Conservation (phyloP, 2,329 filamentous ascomycete species). For the Thermomyces lanuginosus region DNA sequence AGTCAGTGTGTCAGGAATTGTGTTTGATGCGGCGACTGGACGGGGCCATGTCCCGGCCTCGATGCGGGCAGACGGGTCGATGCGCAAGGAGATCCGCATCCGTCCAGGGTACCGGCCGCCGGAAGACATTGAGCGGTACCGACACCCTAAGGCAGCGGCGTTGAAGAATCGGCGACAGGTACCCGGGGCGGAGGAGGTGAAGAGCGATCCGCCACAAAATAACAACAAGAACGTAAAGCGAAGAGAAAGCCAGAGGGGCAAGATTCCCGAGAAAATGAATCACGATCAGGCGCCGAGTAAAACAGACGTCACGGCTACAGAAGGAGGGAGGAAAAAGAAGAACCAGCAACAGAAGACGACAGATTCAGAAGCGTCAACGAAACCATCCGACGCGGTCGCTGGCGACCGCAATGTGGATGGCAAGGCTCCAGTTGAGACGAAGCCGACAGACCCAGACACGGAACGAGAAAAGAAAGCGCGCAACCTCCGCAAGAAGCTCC, state of each 20-base stretch:
- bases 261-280: constrained; percentile 18
- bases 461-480: constrained; percentile 87
- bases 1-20: constrained; percentile 45
- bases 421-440: constrained; percentile 4
- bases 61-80: constrained; percentile 68
- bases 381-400: too few species aligned
- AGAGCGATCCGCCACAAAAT: constrained; percentile 33
- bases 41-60: constrained; percentile 83
- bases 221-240: constrained; percentile 79
- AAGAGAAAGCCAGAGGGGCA: constrained; percentile 49
- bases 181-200: constrained; percentile 50
- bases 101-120: constrained; percentile 84
- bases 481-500: constrained; percentile 83
- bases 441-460: constrained; percentile 44
- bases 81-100: constrained; percentile 87
- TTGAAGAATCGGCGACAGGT: constrained; percentile 63
- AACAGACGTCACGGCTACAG: constrained; percentile 5
- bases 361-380: too few species aligned
- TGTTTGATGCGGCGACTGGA: constrained; percentile 58
- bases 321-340: constrained; percentile 3
- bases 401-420: neutral
- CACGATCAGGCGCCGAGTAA: constrained; percentile 21
- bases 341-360: too few species aligned
- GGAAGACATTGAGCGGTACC: constrained; percentile 92
- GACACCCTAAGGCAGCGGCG: constrained; percentile 72